A percentile compares a stretch with the other conserved stretches of the same genome.
Evolutionary conservation across 768 basidiomycete species (phyloP).

Genomic region (Trametes cingulata): DNA sequence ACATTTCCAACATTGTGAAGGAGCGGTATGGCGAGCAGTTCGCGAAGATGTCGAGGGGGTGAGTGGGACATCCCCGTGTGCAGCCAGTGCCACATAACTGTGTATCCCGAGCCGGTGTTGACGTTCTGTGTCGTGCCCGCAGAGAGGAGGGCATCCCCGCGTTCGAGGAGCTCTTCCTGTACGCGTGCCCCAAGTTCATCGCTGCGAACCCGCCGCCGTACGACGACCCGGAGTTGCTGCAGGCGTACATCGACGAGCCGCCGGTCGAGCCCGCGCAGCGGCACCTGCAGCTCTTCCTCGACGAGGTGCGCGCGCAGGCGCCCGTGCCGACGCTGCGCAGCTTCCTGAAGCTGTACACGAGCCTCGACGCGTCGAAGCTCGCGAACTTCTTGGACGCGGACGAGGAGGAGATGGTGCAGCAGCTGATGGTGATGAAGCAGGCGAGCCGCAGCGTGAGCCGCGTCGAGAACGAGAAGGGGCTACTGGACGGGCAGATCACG

Average conservation of each 20-base stretch:
- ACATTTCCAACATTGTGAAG: constrained; percentile 89
- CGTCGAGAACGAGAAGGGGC: constrained; percentile 45
- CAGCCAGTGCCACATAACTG: neutral
- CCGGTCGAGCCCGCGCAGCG: constrained; percentile 76
- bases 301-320: constrained; percentile 73
- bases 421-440: constrained; percentile 96
- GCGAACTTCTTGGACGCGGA: constrained; percentile 88
- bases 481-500: constrained; percentile 85
- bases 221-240: constrained; percentile 69
- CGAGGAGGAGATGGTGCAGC: constrained; percentile 93
- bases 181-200: constrained; percentile 97
- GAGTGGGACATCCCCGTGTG: constrained; percentile 36
- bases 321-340: constrained; percentile 85
- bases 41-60: constrained; percentile 81
- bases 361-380: constrained; percentile 87
- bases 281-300: constrained; percentile 82
- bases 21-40: constrained; percentile 94
- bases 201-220: constrained; percentile 93
- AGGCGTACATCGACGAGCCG: constrained; percentile 39
- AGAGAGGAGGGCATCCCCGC: constrained; percentile 75
- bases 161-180: constrained; percentile 91
- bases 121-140: neutral
- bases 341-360: constrained; percentile 94
- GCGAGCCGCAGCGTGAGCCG: constrained; percentile 76
- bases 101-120: neutral